Base-by-base conservation (phyloP, 768 basidiomycete genomes). In the Panaeolus papilionaceus region DNA sequence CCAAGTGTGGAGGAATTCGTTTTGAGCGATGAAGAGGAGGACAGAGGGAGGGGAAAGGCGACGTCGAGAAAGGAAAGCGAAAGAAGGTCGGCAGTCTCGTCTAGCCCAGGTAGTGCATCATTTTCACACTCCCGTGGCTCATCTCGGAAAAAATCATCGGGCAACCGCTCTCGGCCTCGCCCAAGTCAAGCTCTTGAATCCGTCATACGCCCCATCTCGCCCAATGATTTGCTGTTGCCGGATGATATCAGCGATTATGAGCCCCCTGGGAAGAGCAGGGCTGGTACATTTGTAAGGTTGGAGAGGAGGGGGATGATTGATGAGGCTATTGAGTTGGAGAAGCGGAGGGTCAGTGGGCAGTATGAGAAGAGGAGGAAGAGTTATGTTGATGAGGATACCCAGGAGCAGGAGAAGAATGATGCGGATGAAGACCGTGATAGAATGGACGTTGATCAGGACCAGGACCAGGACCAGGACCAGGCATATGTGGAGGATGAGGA, bases 281-380 rank as follows among this genome's bases (percentile, higher is more conserved):
- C 54, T 58, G 54, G 54, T 28, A 58, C 54, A 7, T 58, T 58
- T 58, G 54, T 58, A 12, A 58, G 54, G 14, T 5, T 58, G 11
- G 54, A 58, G 28, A 58, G 54, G 14, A 37, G 54, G 28, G 54
- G 54, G 3, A 28, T 28, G 54, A 33, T 28, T 16, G 33, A 37
- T 16, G 54, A 58, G 54, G 54, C 54, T 37, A 37, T 28, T 12
- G 28, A 58, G 54, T 16, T 58, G 54, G 54, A 58, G 54, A 58
- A 37, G 28, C 33, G 28, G 54, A 58, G 54, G 14, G 54, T 58
- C 9, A 51, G 47, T 26, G 47, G 47, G 47, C 20, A 51, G 54
- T 28, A 37, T 12, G n/a, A 58, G 28, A 33, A 16, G 54, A 16
- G 9, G 54, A 58, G n/a, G 54, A 58, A 18, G 26, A 14, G 28